Evolutionary conservation across 371 early-diverging fungal genomes (phyloP).

Genomic region (Circinella minor): DNA sequence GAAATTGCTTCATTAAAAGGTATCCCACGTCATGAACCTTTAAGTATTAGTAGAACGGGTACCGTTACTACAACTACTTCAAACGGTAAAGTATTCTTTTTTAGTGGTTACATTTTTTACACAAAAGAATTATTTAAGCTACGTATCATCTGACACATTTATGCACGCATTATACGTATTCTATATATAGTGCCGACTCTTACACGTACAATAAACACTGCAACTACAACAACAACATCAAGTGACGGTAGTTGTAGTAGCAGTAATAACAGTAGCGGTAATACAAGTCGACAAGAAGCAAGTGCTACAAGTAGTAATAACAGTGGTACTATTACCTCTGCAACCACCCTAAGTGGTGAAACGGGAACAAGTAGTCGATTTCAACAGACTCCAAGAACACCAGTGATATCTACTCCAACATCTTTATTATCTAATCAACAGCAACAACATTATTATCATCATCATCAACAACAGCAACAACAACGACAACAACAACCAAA

Average conservation of each 20-base stretch:
- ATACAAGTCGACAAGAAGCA: background rate
- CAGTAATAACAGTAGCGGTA: background rate
- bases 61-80: constrained; percentile 3
- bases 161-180: background rate
- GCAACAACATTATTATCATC: background rate
- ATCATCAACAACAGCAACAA: background rate
- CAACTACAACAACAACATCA: background rate
- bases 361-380: too few relatives aligned
- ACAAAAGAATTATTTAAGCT: too few relatives aligned
- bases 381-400: background rate
- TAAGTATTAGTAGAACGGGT: constrained; percentile 10
- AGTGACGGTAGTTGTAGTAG: background rate
- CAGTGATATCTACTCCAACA: background rate
- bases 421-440: background rate
- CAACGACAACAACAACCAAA: background rate
- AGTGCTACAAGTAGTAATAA: background rate
- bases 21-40: constrained; percentile 22
- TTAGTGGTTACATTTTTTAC: background rate
- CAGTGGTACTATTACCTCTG: background rate
- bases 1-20: constrained; percentile 37
- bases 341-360: background rate
- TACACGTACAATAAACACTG: background rate
- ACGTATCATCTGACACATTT: background rate
- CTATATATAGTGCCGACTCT: background rate
- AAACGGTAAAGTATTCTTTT: background rate